Evolutionary conservation across 768 basidiomycete species (phyloP), one percentile per base, ranked within the genome.

Genomic region (Phylloporus scabripes): DNA sequence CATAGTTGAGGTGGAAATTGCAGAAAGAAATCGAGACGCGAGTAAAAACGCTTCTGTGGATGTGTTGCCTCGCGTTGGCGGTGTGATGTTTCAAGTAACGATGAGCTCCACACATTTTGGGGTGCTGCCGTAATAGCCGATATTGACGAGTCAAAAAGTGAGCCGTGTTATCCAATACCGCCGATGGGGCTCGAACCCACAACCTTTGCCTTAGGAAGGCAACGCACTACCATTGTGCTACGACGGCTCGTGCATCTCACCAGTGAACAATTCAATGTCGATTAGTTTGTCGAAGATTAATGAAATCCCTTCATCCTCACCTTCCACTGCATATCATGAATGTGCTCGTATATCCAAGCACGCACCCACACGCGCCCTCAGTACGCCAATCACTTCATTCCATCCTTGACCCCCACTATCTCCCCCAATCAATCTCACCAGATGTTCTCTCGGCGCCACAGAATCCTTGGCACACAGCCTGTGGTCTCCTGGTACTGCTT

Each of bases 401-500:
- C 2, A 58, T 87, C 24, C 79, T 95, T 17, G 60, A 75, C 12
- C 84, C 90, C 0, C 76, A 83, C 62, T 94, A 93, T 64, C 80
- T 87, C 11, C 81, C 95, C 37, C 88, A 90, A 51, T 65, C 80
- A 14, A 74, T 92, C 44, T 71, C 81, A 0, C 73, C 75, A 10
- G 69, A 78, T 34, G 63, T 77, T 2, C 69, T 97, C 5, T 67
- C 73, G 1, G 70, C 74, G 0, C 83, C 73, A 9, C 71, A 76
- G 1, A 82, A 85, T 39, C 92, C 93, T 17, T 97, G 93, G 94
- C 65, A 78, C 32, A 60, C 71, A 6, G 75, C 77, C 9, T 94
- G 91, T 61, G 83, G 85, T 2, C 72, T 95, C 2, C 77, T 97
- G 15, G 85, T 93, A 43, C 70, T 95, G 81, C 88, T n/a, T 75